Percentiles rank a stretch among this genome's conserved stretches.
These are phyloP conservation scores for Argentina anserina DNA, from an alignment of 306 rosid genomes.

Conservation along the genomic window DNA sequence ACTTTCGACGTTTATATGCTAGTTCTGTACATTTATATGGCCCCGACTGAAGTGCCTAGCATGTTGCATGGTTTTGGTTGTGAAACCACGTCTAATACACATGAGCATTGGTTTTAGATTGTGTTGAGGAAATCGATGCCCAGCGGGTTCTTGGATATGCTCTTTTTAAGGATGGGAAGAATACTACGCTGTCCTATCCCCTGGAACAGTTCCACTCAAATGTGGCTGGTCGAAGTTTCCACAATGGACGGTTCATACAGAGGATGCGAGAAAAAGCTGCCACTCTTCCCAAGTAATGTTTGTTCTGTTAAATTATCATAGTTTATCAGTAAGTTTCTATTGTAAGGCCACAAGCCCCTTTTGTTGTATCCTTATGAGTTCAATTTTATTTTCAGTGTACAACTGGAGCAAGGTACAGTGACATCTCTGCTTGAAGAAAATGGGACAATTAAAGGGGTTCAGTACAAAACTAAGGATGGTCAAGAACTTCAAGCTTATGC, in stretches of 20 bases:
- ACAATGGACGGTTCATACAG: slow-evolving; percentile 67
- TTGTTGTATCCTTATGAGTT: neutral
- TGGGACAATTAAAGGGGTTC: slow-evolving; percentile 54
- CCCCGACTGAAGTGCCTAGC: neutral
- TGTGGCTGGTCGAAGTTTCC: slow-evolving; percentile 71
- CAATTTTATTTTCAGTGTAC: slow-evolving; percentile 35
- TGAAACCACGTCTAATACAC: neutral
- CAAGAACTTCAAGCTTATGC: slow-evolving; percentile 46
- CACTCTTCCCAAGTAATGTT: slow-evolving; percentile 45
- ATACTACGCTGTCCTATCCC: slow-evolving; percentile 46
- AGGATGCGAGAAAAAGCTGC: slow-evolving; percentile 64
- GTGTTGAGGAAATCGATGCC: slow-evolving; percentile 63
- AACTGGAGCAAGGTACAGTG: slow-evolving; percentile 57
- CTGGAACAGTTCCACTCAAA: slow-evolving; percentile 47
- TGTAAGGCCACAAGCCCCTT: neutral
- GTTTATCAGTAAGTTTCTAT: neutral
- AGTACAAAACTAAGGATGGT: slow-evolving; percentile 53
- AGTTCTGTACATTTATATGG: neutral
- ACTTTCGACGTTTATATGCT: neutral
- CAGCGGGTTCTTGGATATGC: slow-evolving; percentile 61
- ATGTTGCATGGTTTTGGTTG: slow-evolving; percentile 14
- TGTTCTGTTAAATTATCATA: neutral
- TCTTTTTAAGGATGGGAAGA: slow-evolving; percentile 59
- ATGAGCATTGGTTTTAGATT: slow-evolving; percentile 40
- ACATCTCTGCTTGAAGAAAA: slow-evolving; percentile 54